A percentile compares a stretch with the other conserved stretches of the same genome.
Evolutionary conservation across 2,329 filamentous ascomycete genomes (phyloP).

Genomic region (Beauveria medogensis): DNA sequence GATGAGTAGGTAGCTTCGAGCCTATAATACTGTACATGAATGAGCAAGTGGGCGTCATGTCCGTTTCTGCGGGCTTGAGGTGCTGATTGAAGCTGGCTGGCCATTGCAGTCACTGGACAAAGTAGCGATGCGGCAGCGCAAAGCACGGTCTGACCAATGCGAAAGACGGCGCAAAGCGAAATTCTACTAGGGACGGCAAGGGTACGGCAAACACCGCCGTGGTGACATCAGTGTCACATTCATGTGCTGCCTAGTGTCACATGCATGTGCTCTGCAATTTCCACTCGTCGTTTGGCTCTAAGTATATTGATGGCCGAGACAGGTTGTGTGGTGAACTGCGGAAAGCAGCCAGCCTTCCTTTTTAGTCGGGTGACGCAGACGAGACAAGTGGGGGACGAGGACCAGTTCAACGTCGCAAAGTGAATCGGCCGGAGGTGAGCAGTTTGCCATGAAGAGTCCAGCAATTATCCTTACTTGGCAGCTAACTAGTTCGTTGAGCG

Average conservation of each 20-base stretch:
- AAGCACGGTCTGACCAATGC: background rate
- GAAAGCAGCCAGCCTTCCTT: background rate
- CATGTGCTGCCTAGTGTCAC: background rate
- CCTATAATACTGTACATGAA: background rate
- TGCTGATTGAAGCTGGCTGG: background rate
- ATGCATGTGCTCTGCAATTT: background rate
- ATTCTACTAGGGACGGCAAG: no score
- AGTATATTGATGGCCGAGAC: constrained; percentile 1
- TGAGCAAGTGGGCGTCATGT: background rate
- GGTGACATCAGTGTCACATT: background rate
- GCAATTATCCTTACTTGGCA: background rate
- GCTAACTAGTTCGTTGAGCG: background rate
- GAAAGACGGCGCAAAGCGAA: background rate
- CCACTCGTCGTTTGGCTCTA: background rate
- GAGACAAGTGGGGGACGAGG: background rate
- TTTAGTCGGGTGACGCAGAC: background rate
- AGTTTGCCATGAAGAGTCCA: no score
- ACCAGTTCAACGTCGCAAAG: background rate
- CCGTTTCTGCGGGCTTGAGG: background rate
- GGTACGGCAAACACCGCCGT: background rate
- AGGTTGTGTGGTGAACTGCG: background rate
- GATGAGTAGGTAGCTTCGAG: background rate
- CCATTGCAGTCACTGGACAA: background rate
- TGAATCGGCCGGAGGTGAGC: background rate
- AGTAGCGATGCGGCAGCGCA: background rate